These are phyloP conservation scores for Craspedostauros australis DNA, from an alignment of 108 stramenopile genomes.

Conservation along the genomic window DNA sequence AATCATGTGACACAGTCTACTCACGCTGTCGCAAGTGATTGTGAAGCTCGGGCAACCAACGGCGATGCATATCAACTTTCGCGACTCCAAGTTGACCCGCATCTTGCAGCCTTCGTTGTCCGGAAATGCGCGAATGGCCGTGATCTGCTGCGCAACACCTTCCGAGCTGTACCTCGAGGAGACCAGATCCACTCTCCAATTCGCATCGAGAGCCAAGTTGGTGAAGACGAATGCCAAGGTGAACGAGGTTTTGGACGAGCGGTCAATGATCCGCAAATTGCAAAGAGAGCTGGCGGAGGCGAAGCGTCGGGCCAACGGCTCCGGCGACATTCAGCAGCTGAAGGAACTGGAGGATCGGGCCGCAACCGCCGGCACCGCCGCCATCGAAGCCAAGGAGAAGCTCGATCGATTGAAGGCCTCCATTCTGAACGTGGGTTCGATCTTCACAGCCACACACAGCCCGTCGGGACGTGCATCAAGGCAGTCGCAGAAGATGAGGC, in stretches of 20 bases:
- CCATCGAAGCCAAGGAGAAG: constrained; percentile 63
- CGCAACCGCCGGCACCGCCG: constrained; percentile 52
- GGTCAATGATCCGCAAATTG: constrained; percentile 66
- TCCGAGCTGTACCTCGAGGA: constrained; percentile 98
- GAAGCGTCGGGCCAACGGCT: constrained; percentile 77
- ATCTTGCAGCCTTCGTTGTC: constrained; percentile 96
- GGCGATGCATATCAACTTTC: constrained; percentile 94
- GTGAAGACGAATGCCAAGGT: constrained; percentile 99
- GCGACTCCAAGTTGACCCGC: constrained; percentile 98
- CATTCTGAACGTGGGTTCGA: constrained; percentile 65
- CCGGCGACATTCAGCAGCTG: constrained; percentile 39
- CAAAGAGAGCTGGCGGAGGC: constrained; percentile 93
- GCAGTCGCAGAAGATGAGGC: too few relatives aligned
- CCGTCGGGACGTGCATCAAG: too few relatives aligned
- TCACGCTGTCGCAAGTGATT: constrained; percentile 98
- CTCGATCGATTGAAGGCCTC: constrained; percentile 66
- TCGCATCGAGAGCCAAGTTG: constrained; percentile 98
- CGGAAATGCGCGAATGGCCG: constrained; percentile 75
- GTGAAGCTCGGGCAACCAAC: constrained; percentile 91
- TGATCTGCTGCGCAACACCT: constrained; percentile 91
- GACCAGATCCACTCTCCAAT: constrained; percentile 94
- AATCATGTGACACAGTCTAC: too few relatives aligned
- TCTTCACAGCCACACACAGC: constrained; percentile 32
- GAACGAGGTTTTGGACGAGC: constrained; percentile 87
- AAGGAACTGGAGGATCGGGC: constrained; percentile 43